Conservation (phyloP, 768 basidiomycete species). For the Calocera cornea region DNA sequence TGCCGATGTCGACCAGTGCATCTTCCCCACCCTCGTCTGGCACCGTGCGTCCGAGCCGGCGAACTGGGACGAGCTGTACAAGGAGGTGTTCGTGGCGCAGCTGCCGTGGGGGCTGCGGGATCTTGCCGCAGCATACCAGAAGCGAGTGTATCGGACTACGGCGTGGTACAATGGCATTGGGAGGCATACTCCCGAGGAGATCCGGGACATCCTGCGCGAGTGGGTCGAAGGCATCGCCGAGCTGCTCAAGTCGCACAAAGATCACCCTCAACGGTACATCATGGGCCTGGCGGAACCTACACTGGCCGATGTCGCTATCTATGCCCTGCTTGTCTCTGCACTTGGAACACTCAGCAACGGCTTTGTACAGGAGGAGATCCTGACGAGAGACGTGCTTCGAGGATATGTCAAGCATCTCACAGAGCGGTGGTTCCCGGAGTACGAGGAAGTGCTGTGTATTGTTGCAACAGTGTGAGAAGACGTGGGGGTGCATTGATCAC, state of each 20-base stretch:
- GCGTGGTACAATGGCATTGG: not conserved
- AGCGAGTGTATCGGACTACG: not conserved
- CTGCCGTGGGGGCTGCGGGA: not conserved
- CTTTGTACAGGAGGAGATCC: not conserved
- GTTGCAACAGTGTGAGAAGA: too few species aligned
- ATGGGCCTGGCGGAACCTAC: not conserved
- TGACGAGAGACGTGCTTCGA: not conserved
- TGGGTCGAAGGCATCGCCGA: not conserved
- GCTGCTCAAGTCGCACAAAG: not conserved
- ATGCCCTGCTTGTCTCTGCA: not conserved
- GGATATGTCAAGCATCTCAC: not conserved
- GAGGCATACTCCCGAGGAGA: not conserved
- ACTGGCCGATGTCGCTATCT: not conserved
- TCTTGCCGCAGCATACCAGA: not conserved
- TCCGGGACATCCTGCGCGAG: not conserved
- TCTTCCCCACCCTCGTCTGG: not conserved
- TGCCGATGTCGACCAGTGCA: not conserved
- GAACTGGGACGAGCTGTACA: not conserved
- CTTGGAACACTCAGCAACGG: not conserved
- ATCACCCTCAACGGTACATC: not conserved
- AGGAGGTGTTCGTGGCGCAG: not conserved
- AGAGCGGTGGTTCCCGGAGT: not conserved
- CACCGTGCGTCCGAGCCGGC: not conserved
- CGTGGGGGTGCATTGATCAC: too few species aligned
- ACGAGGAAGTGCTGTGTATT: not conserved